Base-by-base conservation (phyloP, 257 asterid species). In the Solanum appendiculatum region DNA sequence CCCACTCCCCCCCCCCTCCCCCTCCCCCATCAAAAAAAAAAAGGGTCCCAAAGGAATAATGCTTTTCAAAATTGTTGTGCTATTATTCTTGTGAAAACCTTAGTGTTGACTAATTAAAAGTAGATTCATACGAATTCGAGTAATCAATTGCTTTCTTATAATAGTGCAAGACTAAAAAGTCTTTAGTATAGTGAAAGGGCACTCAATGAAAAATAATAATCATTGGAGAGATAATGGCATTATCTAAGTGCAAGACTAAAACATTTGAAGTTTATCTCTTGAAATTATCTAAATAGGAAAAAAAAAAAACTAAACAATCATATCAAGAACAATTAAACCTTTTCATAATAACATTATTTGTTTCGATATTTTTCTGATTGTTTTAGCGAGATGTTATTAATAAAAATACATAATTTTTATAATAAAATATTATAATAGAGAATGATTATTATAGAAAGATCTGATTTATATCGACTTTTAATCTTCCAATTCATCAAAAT, bases 361-460 rank as follows among this genome's bases (percentile, higher is more conserved):
- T 29, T 68, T 6, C 6, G 10, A 27, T 29, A 13, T 9, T 63
- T 5, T 58, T 54, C 1, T 48, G 1, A 9, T 23, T 23, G 6
- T 10, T 3, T 9, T 27, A 64, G 9, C 2, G 1, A 64, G 7
- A 25, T 25, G 5, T 13, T 66, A 27, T 27, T 27, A 3, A 66
- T 27, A 9, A 12, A 4, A 12, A 63, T 1, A 29, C 0, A 0
- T 27, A 2, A 25, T n/a, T 12, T 0, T 5, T 27, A 12, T 12
- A 27, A 0, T 64, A 64, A 64, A 13, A 13, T 25, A 0, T 66
- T 66, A 27, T 1, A 5, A 13, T 29, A 66, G 3, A 29, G 0
- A 66, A 29, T 29, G 1, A 64, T 0, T 5, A 4, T 64, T 25
- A 25, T 5, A 12, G 0, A 25, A 64, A 12, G 4, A 23, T 1